Conservation (phyloP, 2,329 filamentous ascomycete genomes). For the Tolypocladium capitatum region DNA sequence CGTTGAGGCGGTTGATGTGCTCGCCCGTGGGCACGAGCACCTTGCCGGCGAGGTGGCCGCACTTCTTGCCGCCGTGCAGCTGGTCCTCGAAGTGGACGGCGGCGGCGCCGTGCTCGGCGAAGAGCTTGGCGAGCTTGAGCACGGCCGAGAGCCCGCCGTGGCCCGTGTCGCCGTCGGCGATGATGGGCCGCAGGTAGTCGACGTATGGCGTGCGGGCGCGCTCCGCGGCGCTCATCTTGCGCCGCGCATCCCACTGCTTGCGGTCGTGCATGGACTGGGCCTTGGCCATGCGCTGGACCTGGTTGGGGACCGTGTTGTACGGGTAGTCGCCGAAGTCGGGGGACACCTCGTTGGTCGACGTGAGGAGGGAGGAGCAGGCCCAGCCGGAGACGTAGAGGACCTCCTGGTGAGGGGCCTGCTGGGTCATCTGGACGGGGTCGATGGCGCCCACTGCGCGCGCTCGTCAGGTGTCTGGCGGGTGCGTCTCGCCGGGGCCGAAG, state of each 20-base stretch:
- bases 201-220: conserved; percentile 66
- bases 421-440: conserved; percentile 98
- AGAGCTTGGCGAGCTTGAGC: conserved; percentile 90
- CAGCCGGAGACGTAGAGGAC: conserved; percentile 93
- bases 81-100: conserved; percentile 98
- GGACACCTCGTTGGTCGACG: conserved; percentile 91
- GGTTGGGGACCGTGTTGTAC: conserved; percentile 97
- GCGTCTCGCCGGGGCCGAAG: too few species aligned
- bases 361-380: conserved; percentile 90
- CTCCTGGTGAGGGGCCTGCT: conserved; percentile 92
- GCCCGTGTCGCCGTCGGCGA: conserved; percentile 92
- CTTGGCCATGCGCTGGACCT: conserved; percentile 91
- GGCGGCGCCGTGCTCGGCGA: conserved; percentile 91
- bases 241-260: conserved; percentile 79
- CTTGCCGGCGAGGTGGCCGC: conserved; percentile 90
- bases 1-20: conserved; percentile 89
- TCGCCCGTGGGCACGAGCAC: conserved; percentile 88
- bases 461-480: too few species aligned
- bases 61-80: conserved; percentile 96
- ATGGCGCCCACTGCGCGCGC: conserved; percentile 72
- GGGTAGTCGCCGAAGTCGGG: conserved; percentile 98
- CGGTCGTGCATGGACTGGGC: conserved; percentile 95
- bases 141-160: conserved; percentile 89
- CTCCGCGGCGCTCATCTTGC: conserved; percentile 63
- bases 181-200: conserved; percentile 88